These are phyloP conservation scores for Xylariales sp. DNA, from an alignment of 2,329 filamentous ascomycete genomes.

Conservation along the genomic window DNA sequence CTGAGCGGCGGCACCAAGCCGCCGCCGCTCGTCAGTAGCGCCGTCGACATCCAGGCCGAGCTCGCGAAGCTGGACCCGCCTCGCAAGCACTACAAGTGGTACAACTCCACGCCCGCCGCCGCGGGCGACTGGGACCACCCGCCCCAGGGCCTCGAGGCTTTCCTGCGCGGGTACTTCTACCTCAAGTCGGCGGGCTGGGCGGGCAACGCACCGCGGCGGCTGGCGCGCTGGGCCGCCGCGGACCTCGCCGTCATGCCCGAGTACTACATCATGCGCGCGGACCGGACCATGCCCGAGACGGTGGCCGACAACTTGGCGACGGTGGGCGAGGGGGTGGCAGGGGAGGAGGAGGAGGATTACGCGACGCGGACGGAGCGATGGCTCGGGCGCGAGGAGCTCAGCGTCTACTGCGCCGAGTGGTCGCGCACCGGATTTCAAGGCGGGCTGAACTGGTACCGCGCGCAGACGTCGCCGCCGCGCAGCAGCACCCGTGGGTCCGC, in stretches of 20 bases:
- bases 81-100: conserved; percentile 67
- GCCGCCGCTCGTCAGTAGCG: no score
- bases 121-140: conserved; percentile 38
- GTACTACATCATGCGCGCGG: conserved; percentile 63
- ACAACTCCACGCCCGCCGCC: conserved; percentile 48
- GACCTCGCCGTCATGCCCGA: conserved; percentile 57
- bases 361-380: conserved; percentile 40
- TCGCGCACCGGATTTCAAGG: conserved; percentile 60
- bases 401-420: conserved; percentile 58
- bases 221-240: conserved; percentile 51
- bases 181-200: conserved; percentile 61
- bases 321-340: no score
- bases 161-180: conserved; percentile 64
- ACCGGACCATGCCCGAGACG: conserved; percentile 53
- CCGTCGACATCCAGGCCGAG: conserved; percentile 49
- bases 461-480: conserved; percentile 44
- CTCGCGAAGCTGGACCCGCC: conserved; percentile 51
- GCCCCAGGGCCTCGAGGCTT: conserved; percentile 41
- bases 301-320: conserved; percentile 55
- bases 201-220: conserved; percentile 47
- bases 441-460: conserved; percentile 64
- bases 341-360: conserved; percentile 40
- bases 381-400: conserved; percentile 54
- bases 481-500: conserved; percentile 31
- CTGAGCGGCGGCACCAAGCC: no score